These are phyloP conservation scores for Hydrangea macrophylla DNA, from an alignment of 148 eudicot genomes.

Conservation along the genomic window DNA sequence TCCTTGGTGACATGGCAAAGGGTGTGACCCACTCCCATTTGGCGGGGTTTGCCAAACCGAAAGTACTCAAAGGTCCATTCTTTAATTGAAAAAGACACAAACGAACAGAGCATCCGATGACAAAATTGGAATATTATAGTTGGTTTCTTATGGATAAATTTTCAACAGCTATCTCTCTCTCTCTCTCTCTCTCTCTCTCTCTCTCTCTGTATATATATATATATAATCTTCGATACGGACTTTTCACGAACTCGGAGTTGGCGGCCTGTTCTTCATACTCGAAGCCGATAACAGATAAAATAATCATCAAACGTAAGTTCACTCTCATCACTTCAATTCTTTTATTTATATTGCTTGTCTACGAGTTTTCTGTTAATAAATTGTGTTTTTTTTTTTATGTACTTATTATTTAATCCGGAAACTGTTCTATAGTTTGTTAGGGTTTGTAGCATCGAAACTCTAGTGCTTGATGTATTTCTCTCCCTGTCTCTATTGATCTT, in stretches of 20 bases:
- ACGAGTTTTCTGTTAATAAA: neutral
- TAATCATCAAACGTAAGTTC: slow-evolving; percentile 9
- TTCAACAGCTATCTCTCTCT: neutral
- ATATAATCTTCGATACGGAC: neutral
- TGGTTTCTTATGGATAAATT: neutral
- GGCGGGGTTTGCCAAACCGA: neutral
- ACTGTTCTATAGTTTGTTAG: neutral
- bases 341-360: neutral
- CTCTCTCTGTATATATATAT: too few relatives aligned
- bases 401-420: slow-evolving; percentile 5
- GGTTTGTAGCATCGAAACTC: neutral
- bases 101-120: neutral
- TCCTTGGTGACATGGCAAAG: too few relatives aligned
- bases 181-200: too few relatives aligned
- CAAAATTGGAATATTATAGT: neutral
- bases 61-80: neutral
- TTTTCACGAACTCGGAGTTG: slow-evolving; percentile 18
- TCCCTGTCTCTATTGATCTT: too few relatives aligned
- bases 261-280: slow-evolving; percentile 23
- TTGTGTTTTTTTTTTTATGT: neutral
- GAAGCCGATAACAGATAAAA: slow-evolving; percentile 16
- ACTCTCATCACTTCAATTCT: neutral
- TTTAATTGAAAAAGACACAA: neutral
- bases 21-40: neutral
- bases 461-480: neutral